A percentile compares a stretch with the other conserved stretches of the same genome.
Evolutionary conservation across 2,329 filamentous ascomycete species (phyloP).

Genomic region (Aspergillus sp.): DNA sequence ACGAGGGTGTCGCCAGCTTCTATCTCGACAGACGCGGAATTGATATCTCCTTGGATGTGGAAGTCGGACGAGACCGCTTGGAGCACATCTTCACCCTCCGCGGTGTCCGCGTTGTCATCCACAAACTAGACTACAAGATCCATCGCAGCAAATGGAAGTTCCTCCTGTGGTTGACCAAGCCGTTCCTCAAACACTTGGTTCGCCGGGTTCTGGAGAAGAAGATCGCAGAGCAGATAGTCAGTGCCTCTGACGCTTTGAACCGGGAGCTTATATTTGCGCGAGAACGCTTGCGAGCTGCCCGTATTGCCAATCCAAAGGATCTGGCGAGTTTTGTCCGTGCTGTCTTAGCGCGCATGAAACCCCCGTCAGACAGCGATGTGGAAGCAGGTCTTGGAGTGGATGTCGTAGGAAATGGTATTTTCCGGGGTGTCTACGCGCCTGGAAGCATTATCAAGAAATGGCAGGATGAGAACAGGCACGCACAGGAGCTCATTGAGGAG

Average conservation of each 20-base stretch:
- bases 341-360: constrained; percentile 66
- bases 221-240: constrained; percentile 63
- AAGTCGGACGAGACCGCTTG: constrained; percentile 68
- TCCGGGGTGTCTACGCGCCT: constrained; percentile 79
- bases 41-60: constrained; percentile 77
- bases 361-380: constrained; percentile 67
- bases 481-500: constrained; percentile 68
- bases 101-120: constrained; percentile 70
- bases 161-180: constrained; percentile 76
- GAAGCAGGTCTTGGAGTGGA: constrained; percentile 66
- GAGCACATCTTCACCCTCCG: constrained; percentile 76
- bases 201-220: constrained; percentile 73
- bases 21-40: constrained; percentile 79
- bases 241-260: constrained; percentile 66
- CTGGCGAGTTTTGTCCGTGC: constrained; percentile 76
- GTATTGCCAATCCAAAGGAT: constrained; percentile 73
- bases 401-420: constrained; percentile 56
- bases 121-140: constrained; percentile 76
- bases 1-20: constrained; percentile 81
- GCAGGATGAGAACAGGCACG: constrained; percentile 68
- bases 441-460: constrained; percentile 86
- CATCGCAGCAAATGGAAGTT: constrained; percentile 65
- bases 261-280: constrained; percentile 80
- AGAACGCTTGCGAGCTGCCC: constrained; percentile 76
- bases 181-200: constrained; percentile 72